Conservation (phyloP, 2,329 filamentous ascomycete species). For the Pseudogymnoascus sp. region DNA sequence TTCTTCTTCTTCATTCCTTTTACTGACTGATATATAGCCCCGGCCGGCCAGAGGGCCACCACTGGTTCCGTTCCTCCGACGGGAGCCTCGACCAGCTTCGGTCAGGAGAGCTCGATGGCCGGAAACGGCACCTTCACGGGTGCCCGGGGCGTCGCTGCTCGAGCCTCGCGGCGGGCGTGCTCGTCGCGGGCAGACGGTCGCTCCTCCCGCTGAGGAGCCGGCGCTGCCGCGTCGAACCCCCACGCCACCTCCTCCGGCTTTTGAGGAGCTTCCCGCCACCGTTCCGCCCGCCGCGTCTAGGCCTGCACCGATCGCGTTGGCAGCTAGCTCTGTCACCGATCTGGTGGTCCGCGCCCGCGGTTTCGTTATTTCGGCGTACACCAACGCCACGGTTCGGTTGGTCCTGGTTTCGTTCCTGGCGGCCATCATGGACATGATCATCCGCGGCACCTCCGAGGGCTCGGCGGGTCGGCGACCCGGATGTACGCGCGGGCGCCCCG, state of each 20-base stretch:
- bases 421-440: background rate
- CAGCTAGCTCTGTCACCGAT: slow-evolving; percentile 1
- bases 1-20: background rate
- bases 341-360: background rate
- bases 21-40: slow-evolving; percentile 2
- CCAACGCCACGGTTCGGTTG: background rate
- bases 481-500: slow-evolving; percentile 1
- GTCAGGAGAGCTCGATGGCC: slow-evolving; percentile 4
- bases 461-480: slow-evolving; percentile 1
- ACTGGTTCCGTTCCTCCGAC: slow-evolving; percentile 4
- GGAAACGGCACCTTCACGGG: background rate
- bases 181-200: background rate
- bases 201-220: background rate
- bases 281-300: background rate
- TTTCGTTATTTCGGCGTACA: background rate
- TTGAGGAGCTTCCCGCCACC: background rate
- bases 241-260: background rate
- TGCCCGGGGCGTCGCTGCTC: background rate
- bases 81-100: slow-evolving; percentile 3
- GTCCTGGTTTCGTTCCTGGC: background rate
- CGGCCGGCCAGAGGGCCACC: slow-evolving; percentile 4
- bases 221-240: background rate
- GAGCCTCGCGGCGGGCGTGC: no score
- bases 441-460: background rate
- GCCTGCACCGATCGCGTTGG: slow-evolving; percentile 5